These are phyloP conservation scores for Ascochyta clinopodiicola DNA, from an alignment of 2,329 filamentous ascomycete genomes.

Conservation along the genomic window DNA sequence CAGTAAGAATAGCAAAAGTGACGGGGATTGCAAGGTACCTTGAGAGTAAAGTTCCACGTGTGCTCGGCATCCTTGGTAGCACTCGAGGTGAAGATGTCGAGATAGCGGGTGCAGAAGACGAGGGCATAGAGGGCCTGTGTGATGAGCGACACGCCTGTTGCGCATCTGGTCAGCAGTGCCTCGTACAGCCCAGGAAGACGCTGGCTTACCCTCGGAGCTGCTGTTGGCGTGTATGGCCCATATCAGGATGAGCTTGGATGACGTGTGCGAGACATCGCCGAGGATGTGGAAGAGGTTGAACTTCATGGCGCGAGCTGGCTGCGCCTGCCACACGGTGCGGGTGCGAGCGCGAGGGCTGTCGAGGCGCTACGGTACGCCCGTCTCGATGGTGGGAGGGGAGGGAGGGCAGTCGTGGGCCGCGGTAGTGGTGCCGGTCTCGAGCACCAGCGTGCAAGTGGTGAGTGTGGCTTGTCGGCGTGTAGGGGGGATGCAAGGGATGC, in stretches of 20 bases:
- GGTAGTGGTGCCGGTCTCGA: not conserved
- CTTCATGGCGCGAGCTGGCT: slow-evolving; percentile 28
- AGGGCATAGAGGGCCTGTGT: slow-evolving; percentile 86
- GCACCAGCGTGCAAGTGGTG: not conserved
- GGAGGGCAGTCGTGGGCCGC: not conserved
- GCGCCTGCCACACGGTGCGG: slow-evolving; percentile 33
- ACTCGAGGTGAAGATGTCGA: slow-evolving; percentile 73
- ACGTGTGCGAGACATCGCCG: slow-evolving; percentile 82
- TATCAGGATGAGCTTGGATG: slow-evolving; percentile 89
- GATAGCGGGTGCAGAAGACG: slow-evolving; percentile 87
- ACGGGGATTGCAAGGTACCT: slow-evolving; percentile 49
- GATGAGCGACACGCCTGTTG: slow-evolving; percentile 81
- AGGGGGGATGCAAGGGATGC: slow-evolving; percentile 12
- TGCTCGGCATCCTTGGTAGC: slow-evolving; percentile 40
- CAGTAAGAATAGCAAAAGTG: no score
- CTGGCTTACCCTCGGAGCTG: slow-evolving; percentile 75
- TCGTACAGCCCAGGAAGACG: not conserved
- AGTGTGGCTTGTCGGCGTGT: slow-evolving; percentile 1
- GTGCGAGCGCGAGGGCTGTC: slow-evolving; percentile 10
- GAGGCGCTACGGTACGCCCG: not conserved
- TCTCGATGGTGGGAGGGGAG: slow-evolving; percentile 1
- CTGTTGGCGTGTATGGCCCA: slow-evolving; percentile 87
- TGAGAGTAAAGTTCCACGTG: slow-evolving; percentile 74
- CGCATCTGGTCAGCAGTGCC: slow-evolving; percentile 7
- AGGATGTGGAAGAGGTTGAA: slow-evolving; percentile 72